These are phyloP conservation scores for Cephaloascus fragrans DNA, from an alignment of 805 yeast species.

Conservation along the genomic window DNA sequence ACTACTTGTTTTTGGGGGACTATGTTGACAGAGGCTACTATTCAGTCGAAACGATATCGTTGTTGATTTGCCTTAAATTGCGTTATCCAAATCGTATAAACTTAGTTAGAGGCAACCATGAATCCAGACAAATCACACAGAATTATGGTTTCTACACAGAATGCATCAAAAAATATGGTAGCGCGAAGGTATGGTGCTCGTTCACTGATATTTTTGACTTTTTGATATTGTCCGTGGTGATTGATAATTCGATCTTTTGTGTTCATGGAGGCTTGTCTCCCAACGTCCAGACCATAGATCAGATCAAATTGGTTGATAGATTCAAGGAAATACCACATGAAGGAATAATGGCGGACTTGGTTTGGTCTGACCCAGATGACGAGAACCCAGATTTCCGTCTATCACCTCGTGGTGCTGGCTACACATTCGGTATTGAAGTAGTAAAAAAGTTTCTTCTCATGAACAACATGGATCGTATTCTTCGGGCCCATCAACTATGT, in stretches of 20 bases:
- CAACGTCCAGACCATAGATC: conserved; percentile 87
- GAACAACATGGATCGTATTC: conserved; percentile 70
- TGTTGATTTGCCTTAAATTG: conserved; percentile 72
- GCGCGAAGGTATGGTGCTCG: conserved; percentile 69
- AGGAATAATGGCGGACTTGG: conserved; percentile 98
- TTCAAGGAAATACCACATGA: conserved; percentile 96
- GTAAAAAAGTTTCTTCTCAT: conserved; percentile 77
- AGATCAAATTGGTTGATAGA: conserved; percentile 81
- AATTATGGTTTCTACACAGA: conserved; percentile 96
- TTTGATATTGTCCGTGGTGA: conserved; percentile 78
- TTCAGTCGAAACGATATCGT: conserved; percentile 83
- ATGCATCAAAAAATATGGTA: conserved; percentile 81
- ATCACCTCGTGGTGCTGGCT: conserved; percentile 96
- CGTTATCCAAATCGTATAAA: conserved; percentile 81
- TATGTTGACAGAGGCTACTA: conserved; percentile 95
- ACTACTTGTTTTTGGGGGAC: conserved; percentile 88
- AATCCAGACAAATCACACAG: conserved; percentile 92
- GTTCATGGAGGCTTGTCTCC: conserved; percentile 98
- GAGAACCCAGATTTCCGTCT: conserved; percentile 71
- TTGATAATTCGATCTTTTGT: conserved; percentile 84
- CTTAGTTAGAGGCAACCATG: conserved; percentile 91
- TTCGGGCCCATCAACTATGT: conserved; percentile 93
- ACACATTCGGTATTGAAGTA: conserved; percentile 86
- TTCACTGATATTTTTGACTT: conserved; percentile 93
- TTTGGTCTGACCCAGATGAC: conserved; percentile 97